These are phyloP conservation scores for Globisporangium recalcitrans DNA, from an alignment of 352 stramenopile species.

Conservation along the genomic window DNA sequence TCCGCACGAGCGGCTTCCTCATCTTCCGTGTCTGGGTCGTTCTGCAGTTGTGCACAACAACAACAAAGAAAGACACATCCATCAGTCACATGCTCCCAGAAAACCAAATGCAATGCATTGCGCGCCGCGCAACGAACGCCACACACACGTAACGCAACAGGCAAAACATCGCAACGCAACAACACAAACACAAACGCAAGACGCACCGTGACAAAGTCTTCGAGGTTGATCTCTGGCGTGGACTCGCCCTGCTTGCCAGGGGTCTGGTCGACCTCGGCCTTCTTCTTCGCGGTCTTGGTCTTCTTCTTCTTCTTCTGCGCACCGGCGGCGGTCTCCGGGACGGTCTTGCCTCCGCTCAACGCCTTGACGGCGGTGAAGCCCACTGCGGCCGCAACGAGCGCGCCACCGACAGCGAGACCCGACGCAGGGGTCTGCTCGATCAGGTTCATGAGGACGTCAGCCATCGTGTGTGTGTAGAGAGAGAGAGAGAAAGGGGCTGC, in stretches of 20 bases:
- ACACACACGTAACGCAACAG: background rate
- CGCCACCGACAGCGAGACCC: slow-evolving; percentile 61
- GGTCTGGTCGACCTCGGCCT: slow-evolving; percentile 17
- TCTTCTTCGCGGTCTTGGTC: slow-evolving; percentile 33
- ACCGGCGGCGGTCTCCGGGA: slow-evolving; percentile 13
- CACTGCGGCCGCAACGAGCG: slow-evolving; percentile 59
- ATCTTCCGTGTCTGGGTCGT: slow-evolving; percentile 79
- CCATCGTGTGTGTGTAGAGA: slow-evolving; percentile 30
- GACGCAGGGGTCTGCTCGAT: slow-evolving; percentile 58
- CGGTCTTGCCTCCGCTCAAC: slow-evolving; percentile 35
- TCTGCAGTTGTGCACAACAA: slow-evolving; percentile 15
- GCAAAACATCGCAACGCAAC: background rate
- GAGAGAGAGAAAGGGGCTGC: background rate
- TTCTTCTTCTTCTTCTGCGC: slow-evolving; percentile 72
- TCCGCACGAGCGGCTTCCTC: slow-evolving; percentile 70
- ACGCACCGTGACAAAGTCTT: slow-evolving; percentile 51
- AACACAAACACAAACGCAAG: background rate
- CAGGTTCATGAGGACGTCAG: slow-evolving; percentile 55
- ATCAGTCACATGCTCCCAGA: background rate
- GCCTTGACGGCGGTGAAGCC: slow-evolving; percentile 68
- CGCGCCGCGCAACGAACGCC: background rate
- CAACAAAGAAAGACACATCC: slow-evolving; percentile 15
- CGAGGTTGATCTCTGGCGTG: slow-evolving; percentile 48
- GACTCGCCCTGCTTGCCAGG: slow-evolving; percentile 27
- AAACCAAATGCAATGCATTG: background rate